Percentiles rank a stretch among this genome's conserved stretches.
Evolutionary conservation across 2,329 filamentous ascomycete genomes (phyloP).

Genomic region (Peltaster fructicola): DNA sequence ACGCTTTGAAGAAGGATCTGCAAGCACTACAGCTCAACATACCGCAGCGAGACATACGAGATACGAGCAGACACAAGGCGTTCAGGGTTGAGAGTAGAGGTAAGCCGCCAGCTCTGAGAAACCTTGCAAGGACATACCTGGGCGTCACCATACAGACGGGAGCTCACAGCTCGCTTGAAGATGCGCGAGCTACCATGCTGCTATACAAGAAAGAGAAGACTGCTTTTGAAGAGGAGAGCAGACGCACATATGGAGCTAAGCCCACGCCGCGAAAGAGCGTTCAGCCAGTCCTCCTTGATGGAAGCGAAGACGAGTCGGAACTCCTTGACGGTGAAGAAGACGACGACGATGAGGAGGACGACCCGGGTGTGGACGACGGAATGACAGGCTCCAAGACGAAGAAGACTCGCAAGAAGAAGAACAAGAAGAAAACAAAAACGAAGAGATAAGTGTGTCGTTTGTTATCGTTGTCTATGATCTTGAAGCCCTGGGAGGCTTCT

Average conservation of each 20-base stretch:
- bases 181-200: constrained; percentile 80
- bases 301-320: constrained; percentile 11
- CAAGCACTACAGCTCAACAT: constrained; percentile 62
- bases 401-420: constrained; percentile 17
- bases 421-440: constrained; percentile 19
- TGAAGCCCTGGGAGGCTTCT: too few species aligned
- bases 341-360: constrained; percentile 10
- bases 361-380: constrained; percentile 9
- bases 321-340: too few species aligned
- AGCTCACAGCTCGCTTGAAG: constrained; percentile 46
- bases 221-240: constrained; percentile 67
- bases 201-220: constrained; percentile 70
- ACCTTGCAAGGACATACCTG: constrained; percentile 38
- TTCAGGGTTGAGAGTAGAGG: constrained; percentile 56
- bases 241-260: constrained; percentile 39
- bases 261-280: too few species aligned
- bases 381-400: constrained; percentile 6
- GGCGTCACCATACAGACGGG: constrained; percentile 43
- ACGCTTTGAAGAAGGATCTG: constrained; percentile 65
- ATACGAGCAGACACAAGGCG: constrained; percentile 61
- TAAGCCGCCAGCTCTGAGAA: constrained; percentile 49
- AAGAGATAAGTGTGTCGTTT: too few species aligned
- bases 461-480: too few species aligned
- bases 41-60: constrained; percentile 58
- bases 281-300: too few species aligned